These are phyloP conservation scores for Brettanomyces sp. DNA, from an alignment of 805 yeast species.

Conservation along the genomic window DNA sequence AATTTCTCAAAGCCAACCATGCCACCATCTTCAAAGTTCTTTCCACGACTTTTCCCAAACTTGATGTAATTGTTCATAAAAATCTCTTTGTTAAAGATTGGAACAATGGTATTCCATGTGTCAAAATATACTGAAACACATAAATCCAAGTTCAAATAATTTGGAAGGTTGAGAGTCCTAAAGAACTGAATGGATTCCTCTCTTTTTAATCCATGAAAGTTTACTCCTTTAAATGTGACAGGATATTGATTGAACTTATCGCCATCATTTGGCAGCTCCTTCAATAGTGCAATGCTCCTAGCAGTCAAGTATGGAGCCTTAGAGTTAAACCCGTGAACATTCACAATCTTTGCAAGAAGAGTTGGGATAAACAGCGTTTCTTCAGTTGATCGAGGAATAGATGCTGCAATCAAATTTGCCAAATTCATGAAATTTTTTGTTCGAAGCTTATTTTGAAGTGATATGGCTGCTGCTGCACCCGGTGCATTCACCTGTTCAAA, in stretches of 20 bases:
- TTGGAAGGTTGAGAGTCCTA: slow-evolving; percentile 32
- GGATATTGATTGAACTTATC: slow-evolving; percentile 22
- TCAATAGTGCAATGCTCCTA: slow-evolving; percentile 58
- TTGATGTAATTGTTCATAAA: slow-evolving; percentile 52
- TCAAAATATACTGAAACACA: slow-evolving; percentile 60
- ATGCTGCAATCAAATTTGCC: slow-evolving; percentile 55
- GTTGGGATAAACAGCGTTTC: slow-evolving; percentile 72
- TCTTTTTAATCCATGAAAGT: slow-evolving; percentile 28
- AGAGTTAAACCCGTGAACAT: slow-evolving; percentile 62
- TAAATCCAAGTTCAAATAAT: slow-evolving; percentile 56
- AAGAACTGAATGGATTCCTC: slow-evolving; percentile 39
- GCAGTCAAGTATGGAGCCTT: slow-evolving; percentile 66
- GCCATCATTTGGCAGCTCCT: slow-evolving; percentile 35
- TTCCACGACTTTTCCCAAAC: slow-evolving; percentile 38
- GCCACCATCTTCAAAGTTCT: slow-evolving; percentile 29
- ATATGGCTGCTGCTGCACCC: slow-evolving; percentile 65
- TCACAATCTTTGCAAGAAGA: slow-evolving; percentile 57
- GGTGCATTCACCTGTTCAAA: slow-evolving; percentile 67
- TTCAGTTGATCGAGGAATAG: slow-evolving; percentile 70
- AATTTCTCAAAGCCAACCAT: slow-evolving; percentile 41
- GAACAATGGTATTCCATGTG: slow-evolving; percentile 67
- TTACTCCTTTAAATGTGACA: slow-evolving; percentile 25
- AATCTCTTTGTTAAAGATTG: slow-evolving; percentile 60
- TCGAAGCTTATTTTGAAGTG: slow-evolving; percentile 33
- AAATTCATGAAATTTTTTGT: slow-evolving; percentile 36